Evolutionary conservation across 202 grass and related monocot genomes (phyloP).

Genomic region (Schoenoplectus tabernaemontani): DNA sequence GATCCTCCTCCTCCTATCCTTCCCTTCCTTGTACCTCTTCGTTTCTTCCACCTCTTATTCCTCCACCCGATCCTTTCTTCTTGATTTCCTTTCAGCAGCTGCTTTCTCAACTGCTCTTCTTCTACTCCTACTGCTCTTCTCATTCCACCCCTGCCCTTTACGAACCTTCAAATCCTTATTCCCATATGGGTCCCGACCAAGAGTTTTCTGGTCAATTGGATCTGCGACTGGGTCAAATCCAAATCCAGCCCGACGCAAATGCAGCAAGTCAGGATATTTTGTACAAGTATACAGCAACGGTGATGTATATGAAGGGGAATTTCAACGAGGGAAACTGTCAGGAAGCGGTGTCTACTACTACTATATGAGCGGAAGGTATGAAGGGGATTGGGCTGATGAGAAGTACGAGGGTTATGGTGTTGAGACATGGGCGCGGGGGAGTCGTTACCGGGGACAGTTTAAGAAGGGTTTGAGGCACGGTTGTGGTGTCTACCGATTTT

Average conservation of each 20-base stretch:
- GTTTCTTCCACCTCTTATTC: conserved; percentile 28
- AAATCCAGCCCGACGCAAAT: conserved; percentile 19
- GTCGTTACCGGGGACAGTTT: conserved; percentile 81
- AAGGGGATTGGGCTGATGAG: conserved; percentile 86
- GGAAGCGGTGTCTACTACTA: conserved; percentile 96
- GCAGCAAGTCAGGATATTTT: conserved; percentile 52
- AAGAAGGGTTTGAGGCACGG: conserved; percentile 83
- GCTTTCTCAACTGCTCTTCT: conserved; percentile 84
- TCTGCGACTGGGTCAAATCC: conserved; percentile 3
- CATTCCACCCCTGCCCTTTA: conserved; percentile 43
- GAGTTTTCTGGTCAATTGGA: conserved; percentile 83
- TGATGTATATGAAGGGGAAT: conserved; percentile 89
- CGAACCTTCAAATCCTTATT: conserved; percentile 40
- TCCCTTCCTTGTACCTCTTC: conserved; percentile 50
- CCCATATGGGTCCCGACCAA: conserved; percentile 31
- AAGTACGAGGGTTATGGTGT: conserved; percentile 88
- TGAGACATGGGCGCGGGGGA: conserved; percentile 92
- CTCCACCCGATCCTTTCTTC: conserved; percentile 55
- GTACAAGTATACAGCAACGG: conserved; percentile 85
- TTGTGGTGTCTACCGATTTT: conserved; percentile 85
- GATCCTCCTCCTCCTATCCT: conserved; percentile 57
- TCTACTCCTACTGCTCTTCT: conserved; percentile 48
- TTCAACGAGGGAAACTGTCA: conserved; percentile 60
- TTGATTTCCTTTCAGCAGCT: conserved; percentile 76
- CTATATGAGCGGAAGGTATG: conserved; percentile 96